Conservation (phyloP, 2,329 filamentous ascomycete species). For the Cercospora berteroae region DNA sequence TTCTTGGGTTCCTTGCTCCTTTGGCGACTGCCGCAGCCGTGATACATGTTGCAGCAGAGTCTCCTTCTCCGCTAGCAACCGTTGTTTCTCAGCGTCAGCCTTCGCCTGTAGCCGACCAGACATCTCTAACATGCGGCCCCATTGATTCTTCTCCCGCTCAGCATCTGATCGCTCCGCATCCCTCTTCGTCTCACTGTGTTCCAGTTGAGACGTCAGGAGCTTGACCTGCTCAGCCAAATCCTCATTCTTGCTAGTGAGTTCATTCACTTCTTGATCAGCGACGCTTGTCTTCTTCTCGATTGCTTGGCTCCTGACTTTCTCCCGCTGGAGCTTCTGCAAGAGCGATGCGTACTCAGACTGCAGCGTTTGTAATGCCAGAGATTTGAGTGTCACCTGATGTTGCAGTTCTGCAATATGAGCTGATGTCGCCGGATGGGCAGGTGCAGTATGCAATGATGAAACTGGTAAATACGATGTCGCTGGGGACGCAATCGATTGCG, state of each 20-base stretch:
- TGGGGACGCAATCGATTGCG: slow-evolving; percentile 26
- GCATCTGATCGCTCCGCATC: slow-evolving; percentile 48
- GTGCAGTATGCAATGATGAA: slow-evolving; percentile 28
- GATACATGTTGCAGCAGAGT: slow-evolving; percentile 30
- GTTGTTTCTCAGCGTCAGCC: slow-evolving; percentile 44
- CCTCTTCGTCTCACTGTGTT: slow-evolving; percentile 49
- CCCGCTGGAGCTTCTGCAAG: slow-evolving; percentile 52
- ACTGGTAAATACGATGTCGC: slow-evolving; percentile 28
- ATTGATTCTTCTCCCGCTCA: slow-evolving; percentile 49
- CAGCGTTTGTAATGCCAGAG: slow-evolving; percentile 52
- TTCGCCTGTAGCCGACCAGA: slow-evolving; percentile 47
- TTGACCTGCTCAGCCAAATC: slow-evolving; percentile 49
- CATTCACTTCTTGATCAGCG: slow-evolving; percentile 53
- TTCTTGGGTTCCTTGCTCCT: neutral
- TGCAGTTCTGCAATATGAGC: slow-evolving; percentile 52
- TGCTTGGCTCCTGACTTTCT: slow-evolving; percentile 50
- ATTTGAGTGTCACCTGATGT: slow-evolving; percentile 55
- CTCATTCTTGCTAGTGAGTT: slow-evolving; percentile 52
- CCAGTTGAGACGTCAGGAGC: slow-evolving; percentile 49
- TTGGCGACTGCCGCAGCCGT: neutral
- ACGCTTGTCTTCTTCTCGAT: slow-evolving; percentile 53
- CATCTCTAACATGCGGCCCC: slow-evolving; percentile 53
- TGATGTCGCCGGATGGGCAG: slow-evolving; percentile 31
- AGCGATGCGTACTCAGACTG: slow-evolving; percentile 56
- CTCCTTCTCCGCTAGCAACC: slow-evolving; percentile 43